Evolutionary conservation across 2,329 filamentous ascomycete species (phyloP).

Genomic region (Penicillium sp.): DNA sequence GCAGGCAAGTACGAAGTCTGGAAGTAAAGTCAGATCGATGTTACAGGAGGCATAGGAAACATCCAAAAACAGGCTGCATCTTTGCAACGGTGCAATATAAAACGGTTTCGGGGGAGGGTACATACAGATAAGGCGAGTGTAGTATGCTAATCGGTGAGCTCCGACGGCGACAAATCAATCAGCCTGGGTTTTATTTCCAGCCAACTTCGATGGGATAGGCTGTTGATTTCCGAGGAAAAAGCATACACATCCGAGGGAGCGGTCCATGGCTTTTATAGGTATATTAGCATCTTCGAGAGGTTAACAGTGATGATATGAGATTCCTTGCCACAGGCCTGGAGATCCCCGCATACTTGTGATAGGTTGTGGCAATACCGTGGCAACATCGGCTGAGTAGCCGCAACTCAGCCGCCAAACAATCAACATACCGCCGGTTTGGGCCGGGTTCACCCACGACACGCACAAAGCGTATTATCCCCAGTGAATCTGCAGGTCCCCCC

Average conservation of each 20-base stretch:
- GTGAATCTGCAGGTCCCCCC: not conserved
- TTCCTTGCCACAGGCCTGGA: not conserved
- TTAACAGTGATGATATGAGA: not conserved
- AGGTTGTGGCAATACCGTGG: not conserved
- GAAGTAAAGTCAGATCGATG: constrained; percentile 3
- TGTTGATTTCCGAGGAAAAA: not conserved
- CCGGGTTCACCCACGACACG: not conserved
- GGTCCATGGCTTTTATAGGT: constrained; percentile 6
- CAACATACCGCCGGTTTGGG: not conserved
- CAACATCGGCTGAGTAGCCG: not conserved
- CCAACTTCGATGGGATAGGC: constrained; percentile 1
- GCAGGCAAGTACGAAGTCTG: not conserved
- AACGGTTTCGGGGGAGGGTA: constrained; percentile 6
- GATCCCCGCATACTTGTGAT: not conserved
- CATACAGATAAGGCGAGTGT: constrained; percentile 17
- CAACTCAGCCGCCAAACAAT: not conserved
- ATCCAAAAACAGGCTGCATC: constrained; percentile 12
- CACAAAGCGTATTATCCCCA: not conserved
- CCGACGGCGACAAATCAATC: constrained; percentile 18
- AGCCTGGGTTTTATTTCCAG: not conserved
- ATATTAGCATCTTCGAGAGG: not conserved
- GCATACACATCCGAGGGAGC: not conserved
- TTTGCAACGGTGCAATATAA: constrained; percentile 9
- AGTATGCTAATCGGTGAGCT: constrained; percentile 23
- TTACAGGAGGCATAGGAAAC: not conserved